Percentiles rank a stretch among this genome's conserved stretches.
These are phyloP conservation scores for Nyssa sinensis DNA, from an alignment of 148 eudicot genomes.

Conservation along the genomic window DNA sequence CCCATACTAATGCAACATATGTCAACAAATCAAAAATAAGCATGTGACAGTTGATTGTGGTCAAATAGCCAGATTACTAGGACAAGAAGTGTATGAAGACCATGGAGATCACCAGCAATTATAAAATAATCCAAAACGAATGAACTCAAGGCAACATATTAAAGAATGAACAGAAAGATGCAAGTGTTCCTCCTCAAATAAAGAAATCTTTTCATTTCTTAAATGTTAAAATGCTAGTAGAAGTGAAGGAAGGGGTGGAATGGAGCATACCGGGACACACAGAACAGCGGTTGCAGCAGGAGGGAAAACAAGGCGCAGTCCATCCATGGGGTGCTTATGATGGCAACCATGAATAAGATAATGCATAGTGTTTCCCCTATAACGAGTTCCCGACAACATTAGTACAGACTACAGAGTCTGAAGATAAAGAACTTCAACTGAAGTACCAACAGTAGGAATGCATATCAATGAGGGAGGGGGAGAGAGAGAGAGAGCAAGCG, in stretches of 20 bases:
- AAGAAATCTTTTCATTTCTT: not conserved
- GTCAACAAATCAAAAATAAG: no score
- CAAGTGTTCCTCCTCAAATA: not conserved
- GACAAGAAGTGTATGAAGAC: not conserved
- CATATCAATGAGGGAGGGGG: not conserved
- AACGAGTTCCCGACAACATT: constrained; percentile 6
- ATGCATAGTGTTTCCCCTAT: constrained; percentile 68
- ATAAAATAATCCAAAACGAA: not conserved
- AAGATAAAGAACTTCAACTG: not conserved
- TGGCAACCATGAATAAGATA: constrained; percentile 93
- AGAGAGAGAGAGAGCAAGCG: not conserved
- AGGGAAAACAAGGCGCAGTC: constrained; percentile 87
- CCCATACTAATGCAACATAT: not conserved
- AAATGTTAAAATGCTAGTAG: not conserved
- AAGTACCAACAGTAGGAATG: not conserved
- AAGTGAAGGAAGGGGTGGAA: not conserved
- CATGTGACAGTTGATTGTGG: no score
- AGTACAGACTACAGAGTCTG: not conserved
- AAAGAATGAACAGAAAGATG: not conserved
- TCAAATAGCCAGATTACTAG: not conserved
- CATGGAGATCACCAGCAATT: not conserved
- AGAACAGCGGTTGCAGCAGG: constrained; percentile 78
- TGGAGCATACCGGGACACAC: constrained; percentile 50
- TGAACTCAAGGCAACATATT: not conserved
- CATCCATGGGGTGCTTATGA: constrained; percentile 93